Percentiles rank a stretch among this genome's conserved stretches.
Conservation (phyloP, 83 land plant species). For the Picea abies region DNA sequence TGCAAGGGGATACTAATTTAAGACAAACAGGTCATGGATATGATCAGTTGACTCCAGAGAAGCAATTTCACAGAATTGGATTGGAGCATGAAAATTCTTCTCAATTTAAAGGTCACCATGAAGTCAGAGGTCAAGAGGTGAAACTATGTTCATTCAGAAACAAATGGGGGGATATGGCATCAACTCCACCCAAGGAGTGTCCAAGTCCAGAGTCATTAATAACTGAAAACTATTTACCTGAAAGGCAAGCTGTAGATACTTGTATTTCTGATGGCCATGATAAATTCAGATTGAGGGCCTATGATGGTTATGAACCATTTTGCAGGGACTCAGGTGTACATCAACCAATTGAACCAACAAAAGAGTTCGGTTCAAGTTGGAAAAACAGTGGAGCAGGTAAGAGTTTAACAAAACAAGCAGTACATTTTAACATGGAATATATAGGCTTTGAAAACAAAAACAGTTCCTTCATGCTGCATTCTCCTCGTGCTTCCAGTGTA, state of each 20-base stretch:
- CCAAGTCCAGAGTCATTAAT: slow-evolving; percentile 3
- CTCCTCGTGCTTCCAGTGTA: slow-evolving; percentile 5
- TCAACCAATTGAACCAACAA: not conserved
- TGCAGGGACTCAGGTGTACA: not conserved
- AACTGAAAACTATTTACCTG: slow-evolving; percentile 2
- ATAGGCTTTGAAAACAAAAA: slow-evolving; percentile 1
- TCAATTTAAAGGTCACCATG: not conserved
- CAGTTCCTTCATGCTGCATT: not conserved
- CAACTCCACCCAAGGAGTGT: not conserved
- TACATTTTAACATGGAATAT: not conserved
- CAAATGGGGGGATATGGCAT: not conserved
- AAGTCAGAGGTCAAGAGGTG: not conserved
- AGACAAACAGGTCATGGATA: not conserved
- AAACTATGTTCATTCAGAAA: not conserved
- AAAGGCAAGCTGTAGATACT: not conserved
- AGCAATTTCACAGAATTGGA: not conserved
- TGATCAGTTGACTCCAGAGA: not conserved
- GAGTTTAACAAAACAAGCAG: not conserved
- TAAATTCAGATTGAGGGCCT: slow-evolving; percentile 2
- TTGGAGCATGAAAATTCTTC: not conserved
- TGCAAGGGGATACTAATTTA: not conserved
- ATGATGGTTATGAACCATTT: slow-evolving; percentile 2
- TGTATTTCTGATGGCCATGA: not conserved
- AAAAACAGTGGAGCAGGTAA: too few relatives aligned
- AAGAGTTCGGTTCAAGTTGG: not conserved